phyloP scores from a whole-genome alignment of 768 basidiomycete species.

The Lactarius sanguifluus region DNA sequence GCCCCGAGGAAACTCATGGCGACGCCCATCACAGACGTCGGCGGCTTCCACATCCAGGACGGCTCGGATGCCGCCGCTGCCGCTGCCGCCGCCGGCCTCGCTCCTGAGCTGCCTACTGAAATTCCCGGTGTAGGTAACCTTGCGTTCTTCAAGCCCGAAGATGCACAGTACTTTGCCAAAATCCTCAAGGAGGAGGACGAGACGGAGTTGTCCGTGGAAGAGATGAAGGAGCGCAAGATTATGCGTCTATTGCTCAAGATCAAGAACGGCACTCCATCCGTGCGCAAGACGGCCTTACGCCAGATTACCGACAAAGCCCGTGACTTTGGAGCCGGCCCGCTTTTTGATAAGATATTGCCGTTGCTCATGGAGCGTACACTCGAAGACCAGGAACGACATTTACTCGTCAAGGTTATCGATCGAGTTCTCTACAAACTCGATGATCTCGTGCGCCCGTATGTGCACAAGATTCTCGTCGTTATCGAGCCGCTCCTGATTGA shows the following conservation, averaged over 20 bases:
- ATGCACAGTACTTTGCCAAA: conserved; percentile 97
- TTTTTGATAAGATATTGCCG: conserved; percentile 98
- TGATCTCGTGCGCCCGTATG: conserved; percentile 97
- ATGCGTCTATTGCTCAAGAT: conserved; percentile 98
- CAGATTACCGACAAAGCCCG: conserved; percentile 99
- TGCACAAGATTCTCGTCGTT: conserved; percentile 99
- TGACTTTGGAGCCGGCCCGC: conserved; percentile 95
- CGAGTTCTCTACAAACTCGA: conserved; percentile 98
- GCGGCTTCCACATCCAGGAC: conserved; percentile 97
- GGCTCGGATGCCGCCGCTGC: conserved; percentile 86
- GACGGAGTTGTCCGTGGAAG: conserved; percentile 87
- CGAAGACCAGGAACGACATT: conserved; percentile 97
- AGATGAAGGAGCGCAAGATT: conserved; percentile 99
- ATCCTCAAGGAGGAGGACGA: conserved; percentile 96
- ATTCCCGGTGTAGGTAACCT: conserved; percentile 97
- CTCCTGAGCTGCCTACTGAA: conserved; percentile 92
- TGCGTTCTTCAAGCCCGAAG: conserved; percentile 98
- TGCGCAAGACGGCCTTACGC: conserved; percentile 94
- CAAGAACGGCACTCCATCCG: conserved; percentile 98
- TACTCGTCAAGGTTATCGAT: conserved; percentile 98
- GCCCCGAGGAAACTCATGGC: conserved; percentile 54
- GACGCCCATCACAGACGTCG: conserved; percentile 52
- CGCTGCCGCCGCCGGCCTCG: conserved; percentile 88
- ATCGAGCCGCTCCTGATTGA: conserved; percentile 99
- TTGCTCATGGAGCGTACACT: conserved; percentile 97